phyloP scores from a whole-genome alignment of 2,329 filamentous ascomycete genomes.

The Magnaporthiopsis incrustans region DNA sequence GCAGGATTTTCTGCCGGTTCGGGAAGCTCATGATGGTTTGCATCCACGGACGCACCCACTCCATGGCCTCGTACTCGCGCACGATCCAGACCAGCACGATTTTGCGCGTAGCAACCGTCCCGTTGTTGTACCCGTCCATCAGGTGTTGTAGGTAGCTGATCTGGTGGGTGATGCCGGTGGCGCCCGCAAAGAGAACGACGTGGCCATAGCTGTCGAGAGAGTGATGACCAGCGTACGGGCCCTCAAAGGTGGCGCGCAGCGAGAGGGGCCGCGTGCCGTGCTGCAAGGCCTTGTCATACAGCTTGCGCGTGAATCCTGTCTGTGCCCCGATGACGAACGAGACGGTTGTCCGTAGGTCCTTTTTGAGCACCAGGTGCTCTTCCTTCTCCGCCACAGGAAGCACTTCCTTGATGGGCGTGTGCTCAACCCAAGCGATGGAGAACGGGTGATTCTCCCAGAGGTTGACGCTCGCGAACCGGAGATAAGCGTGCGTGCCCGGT shows the following conservation, averaged over 20 bases:
- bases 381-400: conserved; percentile 20
- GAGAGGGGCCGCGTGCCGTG: conserved; percentile 46
- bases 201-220: conserved; percentile 89
- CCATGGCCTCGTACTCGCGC: conserved; percentile 77
- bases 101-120: conserved; percentile 70
- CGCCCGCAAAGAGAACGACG: conserved; percentile 80
- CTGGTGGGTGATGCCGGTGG: conserved; percentile 92
- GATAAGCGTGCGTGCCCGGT: conserved; percentile 67
- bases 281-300: conserved; percentile 61
- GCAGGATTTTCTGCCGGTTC: conserved; percentile 71
- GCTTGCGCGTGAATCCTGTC: conserved; percentile 76
- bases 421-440: conserved; percentile 66
- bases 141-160: conserved; percentile 79
- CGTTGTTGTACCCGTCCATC: conserved; percentile 58
- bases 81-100: conserved; percentile 89
- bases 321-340: conserved; percentile 83
- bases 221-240: conserved; percentile 80
- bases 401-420: conserved; percentile 33
- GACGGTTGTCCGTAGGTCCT: conserved; percentile 45
- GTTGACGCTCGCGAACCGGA: conserved; percentile 59
- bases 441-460: conserved; percentile 72
- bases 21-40: conserved; percentile 68
- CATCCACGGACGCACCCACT: conserved; percentile 90
- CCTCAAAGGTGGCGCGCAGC: conserved; percentile 72
- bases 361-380: conserved; percentile 25